Evolutionary conservation across 2,329 filamentous ascomycete species (phyloP), one percentile per base, ranked within the genome.

Genomic region (Epichloe gansuensis): DNA sequence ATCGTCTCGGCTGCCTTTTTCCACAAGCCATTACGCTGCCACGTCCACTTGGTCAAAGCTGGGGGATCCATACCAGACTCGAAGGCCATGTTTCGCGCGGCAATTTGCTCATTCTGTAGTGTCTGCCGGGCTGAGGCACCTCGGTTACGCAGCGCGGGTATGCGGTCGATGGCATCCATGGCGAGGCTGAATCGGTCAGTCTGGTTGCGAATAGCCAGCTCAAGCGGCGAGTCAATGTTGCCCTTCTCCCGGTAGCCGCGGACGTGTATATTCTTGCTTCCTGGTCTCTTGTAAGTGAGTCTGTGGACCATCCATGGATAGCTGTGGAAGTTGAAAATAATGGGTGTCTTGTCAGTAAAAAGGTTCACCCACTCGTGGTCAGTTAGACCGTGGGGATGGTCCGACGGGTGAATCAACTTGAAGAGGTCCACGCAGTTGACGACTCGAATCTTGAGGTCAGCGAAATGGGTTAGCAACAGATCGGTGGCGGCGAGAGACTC

Each of bases 291-390:
- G 70, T 89, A 89, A 0, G 84, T 85, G 58, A 90, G 68, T 49
- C 85, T 76, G 70, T 89, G 85, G 49, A 90, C 78, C 60, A 90
- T 74, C 84, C 83, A 89, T 8, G 86, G 85, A 69, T 90, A 89
- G 35, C 80, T 84, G 71, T 90, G 86, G 78, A 89, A 90, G 71
- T 89, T 89, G 74, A 90, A 89, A 63, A 89, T 81, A 63, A 88
- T 73, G 23, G 85, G 86, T 57, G 75, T 82, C 70, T 88, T 72
- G 15, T 75, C 73, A 1, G 85, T 89, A 73, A 90, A 90, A 57
- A 89, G 70, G 40, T 82, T 73, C 13, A 67, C 68, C 78, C 82
- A 90, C 63, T 88, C 82, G 17, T 60, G 57, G 58, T 87, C 80
- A 0, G 73, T 75, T 53, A 89, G 73, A 41, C 85, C 86, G 67